Evolutionary conservation across 2,329 filamentous ascomycete species (phyloP), one percentile per base, ranked within the genome.

Genomic region (Hysterium pulicare): DNA sequence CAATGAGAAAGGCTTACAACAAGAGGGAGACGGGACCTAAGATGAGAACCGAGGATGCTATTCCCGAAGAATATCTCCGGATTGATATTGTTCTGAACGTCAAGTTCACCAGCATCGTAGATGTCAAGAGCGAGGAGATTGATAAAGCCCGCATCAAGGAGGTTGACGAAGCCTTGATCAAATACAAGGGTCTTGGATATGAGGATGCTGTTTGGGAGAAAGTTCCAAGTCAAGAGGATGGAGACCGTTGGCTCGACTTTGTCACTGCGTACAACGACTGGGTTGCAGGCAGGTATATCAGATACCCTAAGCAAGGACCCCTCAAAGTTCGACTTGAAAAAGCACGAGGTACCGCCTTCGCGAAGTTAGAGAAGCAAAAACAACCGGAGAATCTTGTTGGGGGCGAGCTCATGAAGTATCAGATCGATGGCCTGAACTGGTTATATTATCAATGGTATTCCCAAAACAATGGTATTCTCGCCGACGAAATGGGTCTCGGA

Each of bases 401-500:
- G 26, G 90, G 90, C 19, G 81, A 90, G 50, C 73, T 97, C 45
- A 97, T 97, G 90, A 80, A 82, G 24, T 97, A 98, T 58, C 93
- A 98, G 62, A 71, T 94, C 33, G 87, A 96, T 45, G 93, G 93
- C 16, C 73, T 96, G 39, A 96, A 97, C 57, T 98, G 93, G 90
- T 78, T 98, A 2, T 84, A 95, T 45, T 90, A 87, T 63, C 93
- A 93, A 60, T 97, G 88, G 74, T 86, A 90, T 56, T 75, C 79
- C 38, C 77, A 83, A 53, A 83, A 87, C 59, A 97, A 93, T 57
- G 86, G 90, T 21, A 91, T 97, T 45, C 78, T 97, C 5, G 93
- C 93, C 0, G 93, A 98, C 60, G 93, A 98, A 62, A 98, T 98
- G 93, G 93, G 93, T 31, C 79, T 98, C 2, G 93, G 93, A 23